Evolutionary conservation across 768 basidiomycete species (phyloP), one percentile per base, ranked within the genome.

Genomic region (Boletus rubescentipes): DNA sequence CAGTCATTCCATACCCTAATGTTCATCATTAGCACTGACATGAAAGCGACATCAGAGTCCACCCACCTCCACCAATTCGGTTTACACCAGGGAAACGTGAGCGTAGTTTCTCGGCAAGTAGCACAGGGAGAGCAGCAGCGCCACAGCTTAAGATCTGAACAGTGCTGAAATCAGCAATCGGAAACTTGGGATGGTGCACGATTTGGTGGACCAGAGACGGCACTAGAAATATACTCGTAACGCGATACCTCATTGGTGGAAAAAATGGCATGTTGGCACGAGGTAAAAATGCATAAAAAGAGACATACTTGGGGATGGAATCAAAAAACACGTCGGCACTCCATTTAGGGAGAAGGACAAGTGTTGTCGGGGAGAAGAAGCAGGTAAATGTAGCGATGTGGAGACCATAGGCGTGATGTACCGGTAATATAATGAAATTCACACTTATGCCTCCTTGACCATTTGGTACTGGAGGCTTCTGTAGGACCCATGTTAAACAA

Each of bases 1-100:
- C 86, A 0, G 86, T 86, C 78, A 87, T 80, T 20, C 89, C 89
- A 59, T 87, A 90, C 0, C 86, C 87, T 86, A 51, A 18, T 9
- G 31, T 14, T 30, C 15, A n/a, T 26, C 18, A 20, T 61, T 46
- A 67, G 32, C 50, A 15, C 18, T 20, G 31, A 23, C 23, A 46
- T 18, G 26, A 46, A 36, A 40, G 26, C 2, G 43, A 47, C 9
- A 46, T 12, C 9, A 21, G 26, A 5, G 21, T 26, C 30, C 26
- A 61, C 72, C 11, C 40, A 85, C 85, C 86, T 75, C 82, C 80
- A 0, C 56, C 39, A 7, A 81, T 64, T 0, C 63, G 58, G 0
- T 68, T 62, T 5, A 74, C 68, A 26, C 62, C 53, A 0, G 77
- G 71, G 12, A 78, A 52, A 5, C 58, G 81, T 41, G 44, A 63